Evolutionary conservation across 805 yeast genomes (phyloP), one percentile per base, ranked within the genome.

Genomic region (Candida pini): DNA sequence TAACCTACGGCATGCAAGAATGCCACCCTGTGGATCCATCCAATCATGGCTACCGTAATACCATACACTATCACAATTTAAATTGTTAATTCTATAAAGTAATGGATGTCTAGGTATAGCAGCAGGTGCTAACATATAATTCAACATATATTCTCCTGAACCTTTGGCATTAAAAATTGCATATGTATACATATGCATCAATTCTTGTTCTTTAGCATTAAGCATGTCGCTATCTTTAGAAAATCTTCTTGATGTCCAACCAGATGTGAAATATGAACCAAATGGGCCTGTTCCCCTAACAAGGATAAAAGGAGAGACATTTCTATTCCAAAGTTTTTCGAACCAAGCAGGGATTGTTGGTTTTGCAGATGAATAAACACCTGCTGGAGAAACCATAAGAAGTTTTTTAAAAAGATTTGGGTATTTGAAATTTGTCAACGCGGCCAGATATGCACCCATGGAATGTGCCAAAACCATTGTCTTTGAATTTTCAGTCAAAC

Each of bases 71-170:
- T 82, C 76, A 49, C 85, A 76, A 5, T 69, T 61, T 8, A 81
- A 56, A 16, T 67, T 60, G 20, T 70, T 59, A 10, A 81, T 66
- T 15, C 83, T 57, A 28, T 65, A 60, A 4, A 68, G 56, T 34
- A 90, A 62, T 1, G 97, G 95, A 47, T 71, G 63, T 41, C 96
- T 66, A 1, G 97, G 95, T 31, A 76, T 75, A 0, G 95, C 97
- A 3, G 97, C 98, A 6, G 96, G 95, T 0, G 86, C 89, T 17
- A 90, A 62, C 14, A 88, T 65, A 51, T 81, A 83, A 45, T 86
- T 83, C 44, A 92, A 64, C 67, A 90, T 79, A 55, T 90, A 90
- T 60, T 90, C 98, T 6, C 97, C 97, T 0, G 94, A 84, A 0
- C 98, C 98, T 4, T 69, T 74, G 6, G 85, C 81, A 44, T 80